Percentiles rank a stretch among this genome's conserved stretches.
These are phyloP conservation scores for Cystobasidium pallidum DNA, from an alignment of 1,284 basidiomycete genomes.

Conservation along the genomic window DNA sequence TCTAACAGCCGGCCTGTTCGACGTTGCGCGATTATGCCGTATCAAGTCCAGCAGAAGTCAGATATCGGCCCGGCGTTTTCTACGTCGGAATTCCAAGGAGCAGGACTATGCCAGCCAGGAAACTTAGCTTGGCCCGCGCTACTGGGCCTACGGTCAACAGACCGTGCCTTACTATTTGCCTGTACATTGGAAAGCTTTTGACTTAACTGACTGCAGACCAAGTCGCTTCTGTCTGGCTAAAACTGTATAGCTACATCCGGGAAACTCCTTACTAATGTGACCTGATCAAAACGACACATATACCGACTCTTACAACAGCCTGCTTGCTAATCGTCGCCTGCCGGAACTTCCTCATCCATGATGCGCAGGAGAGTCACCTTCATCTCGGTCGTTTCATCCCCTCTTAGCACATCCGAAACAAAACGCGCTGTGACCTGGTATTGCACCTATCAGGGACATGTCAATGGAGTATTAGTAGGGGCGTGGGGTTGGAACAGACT, in stretches of 20 bases:
- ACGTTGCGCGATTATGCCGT: too few species aligned
- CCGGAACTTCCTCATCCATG: constrained; percentile 79
- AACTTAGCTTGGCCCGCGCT: too few species aligned
- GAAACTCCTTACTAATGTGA: background rate
- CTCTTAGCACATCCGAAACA: constrained; percentile 83
- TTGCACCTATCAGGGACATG: constrained; percentile 74
- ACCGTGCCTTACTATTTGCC: too few species aligned
- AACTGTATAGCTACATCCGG: background rate
- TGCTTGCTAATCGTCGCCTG: constrained; percentile 55
- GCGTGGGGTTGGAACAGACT: background rate
- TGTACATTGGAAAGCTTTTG: too few species aligned
- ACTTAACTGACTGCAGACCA: too few species aligned
- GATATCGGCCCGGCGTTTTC: background rate
- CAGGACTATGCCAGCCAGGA: too few species aligned
- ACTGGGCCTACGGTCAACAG: too few species aligned
- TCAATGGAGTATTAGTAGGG: background rate
- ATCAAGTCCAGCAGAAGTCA: too few species aligned
- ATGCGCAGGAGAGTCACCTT: constrained; percentile 86
- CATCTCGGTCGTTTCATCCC: constrained; percentile 93
- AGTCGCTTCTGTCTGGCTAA: too few species aligned
- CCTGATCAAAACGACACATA: background rate
- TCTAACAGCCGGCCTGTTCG: too few species aligned
- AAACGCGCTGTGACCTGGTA: constrained; percentile 93
- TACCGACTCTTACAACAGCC: background rate
- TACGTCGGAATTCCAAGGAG: too few species aligned